Percentiles rank a stretch among this genome's conserved stretches.
These are phyloP conservation scores for Chlorociboria aeruginascens DNA, from an alignment of 495 filamentous ascomycete genomes.

Conservation along the genomic window DNA sequence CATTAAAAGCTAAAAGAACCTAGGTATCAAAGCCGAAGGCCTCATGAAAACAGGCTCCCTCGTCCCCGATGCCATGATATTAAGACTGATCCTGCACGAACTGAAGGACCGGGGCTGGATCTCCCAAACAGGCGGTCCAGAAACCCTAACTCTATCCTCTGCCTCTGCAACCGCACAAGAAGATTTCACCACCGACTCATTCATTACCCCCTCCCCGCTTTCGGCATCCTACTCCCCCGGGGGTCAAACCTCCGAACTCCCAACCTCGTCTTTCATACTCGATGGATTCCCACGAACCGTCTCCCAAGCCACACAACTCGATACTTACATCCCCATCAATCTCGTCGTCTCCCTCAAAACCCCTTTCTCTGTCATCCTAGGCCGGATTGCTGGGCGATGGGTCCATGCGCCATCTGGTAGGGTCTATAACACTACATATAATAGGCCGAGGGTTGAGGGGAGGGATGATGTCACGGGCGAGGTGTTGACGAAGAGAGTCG, in stretches of 20 bases:
- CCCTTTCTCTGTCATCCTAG: slow-evolving; percentile 66
- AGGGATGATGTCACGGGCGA: slow-evolving; percentile 90
- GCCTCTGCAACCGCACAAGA: slow-evolving; percentile 24
- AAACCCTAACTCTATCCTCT: slow-evolving; percentile 56
- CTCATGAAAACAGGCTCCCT: slow-evolving; percentile 76
- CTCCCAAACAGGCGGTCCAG: slow-evolving; percentile 34
- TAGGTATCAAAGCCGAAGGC: slow-evolving; percentile 79
- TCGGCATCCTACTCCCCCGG: slow-evolving; percentile 9
- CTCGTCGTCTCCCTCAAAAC: slow-evolving; percentile 63
- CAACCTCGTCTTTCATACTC: slow-evolving; percentile 81
- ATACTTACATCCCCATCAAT: slow-evolving; percentile 78
- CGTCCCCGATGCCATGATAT: slow-evolving; percentile 81
- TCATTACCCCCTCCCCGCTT: slow-evolving; percentile 7
- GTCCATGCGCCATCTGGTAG: slow-evolving; percentile 86
- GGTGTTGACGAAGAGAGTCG: slow-evolving; percentile 62
- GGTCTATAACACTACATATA: slow-evolving; percentile 89
- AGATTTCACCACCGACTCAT: slow-evolving; percentile 13
- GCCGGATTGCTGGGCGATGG: slow-evolving; percentile 83
- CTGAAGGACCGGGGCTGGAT: slow-evolving; percentile 78
- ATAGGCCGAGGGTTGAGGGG: slow-evolving; percentile 67
- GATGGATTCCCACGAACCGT: slow-evolving; percentile 93
- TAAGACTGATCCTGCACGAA: slow-evolving; percentile 82
- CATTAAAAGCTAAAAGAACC: neutral
- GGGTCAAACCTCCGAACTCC: slow-evolving; percentile 44
- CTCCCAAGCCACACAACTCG: slow-evolving; percentile 62